These are phyloP conservation scores for Amanita rimosa DNA, from an alignment of 768 basidiomycete genomes.

Conservation along the genomic window DNA sequence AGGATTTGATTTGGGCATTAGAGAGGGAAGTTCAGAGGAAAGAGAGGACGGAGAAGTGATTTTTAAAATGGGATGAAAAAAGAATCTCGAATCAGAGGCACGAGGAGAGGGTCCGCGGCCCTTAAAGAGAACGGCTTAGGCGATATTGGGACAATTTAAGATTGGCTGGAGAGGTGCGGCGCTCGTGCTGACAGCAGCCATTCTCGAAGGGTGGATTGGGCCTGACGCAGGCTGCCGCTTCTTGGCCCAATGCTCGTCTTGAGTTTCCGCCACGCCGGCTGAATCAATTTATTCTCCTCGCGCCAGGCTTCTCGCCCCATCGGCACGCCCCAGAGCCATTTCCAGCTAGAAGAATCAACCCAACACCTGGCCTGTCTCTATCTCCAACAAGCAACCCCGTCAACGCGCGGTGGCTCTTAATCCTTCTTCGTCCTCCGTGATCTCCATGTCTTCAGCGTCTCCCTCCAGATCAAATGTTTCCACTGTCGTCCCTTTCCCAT, in stretches of 20 bases:
- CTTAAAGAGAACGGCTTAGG: slow-evolving; percentile 34
- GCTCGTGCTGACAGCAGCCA: slow-evolving; percentile 31
- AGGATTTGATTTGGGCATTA: slow-evolving; percentile 32
- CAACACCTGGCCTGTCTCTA: slow-evolving; percentile 12
- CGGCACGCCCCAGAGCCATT: slow-evolving; percentile 23
- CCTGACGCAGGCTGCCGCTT: slow-evolving; percentile 18
- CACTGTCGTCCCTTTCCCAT: slow-evolving; percentile 47
- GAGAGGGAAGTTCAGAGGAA: slow-evolving; percentile 18
- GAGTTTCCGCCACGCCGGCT: slow-evolving; percentile 18
- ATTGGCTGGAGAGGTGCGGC: slow-evolving; percentile 37
- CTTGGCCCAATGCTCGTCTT: slow-evolving; percentile 17
- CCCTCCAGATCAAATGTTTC: slow-evolving; percentile 75
- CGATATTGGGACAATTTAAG: slow-evolving; percentile 39
- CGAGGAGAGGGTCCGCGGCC: slow-evolving; percentile 57
- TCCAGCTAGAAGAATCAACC: slow-evolving; percentile 29
- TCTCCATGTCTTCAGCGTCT: slow-evolving; percentile 43
- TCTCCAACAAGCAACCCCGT: slow-evolving; percentile 5
- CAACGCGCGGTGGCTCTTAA: slow-evolving; percentile 16
- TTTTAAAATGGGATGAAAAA: slow-evolving; percentile 52
- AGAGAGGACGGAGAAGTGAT: slow-evolving; percentile 22
- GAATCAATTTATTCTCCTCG: slow-evolving; percentile 18
- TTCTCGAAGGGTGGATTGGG: slow-evolving; percentile 30
- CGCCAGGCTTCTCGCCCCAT: slow-evolving; percentile 30
- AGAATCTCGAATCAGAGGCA: slow-evolving; percentile 54
- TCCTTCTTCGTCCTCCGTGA: slow-evolving; percentile 19